Conservation (phyloP, 2,329 filamentous ascomycete genomes). For the Tothia fuscella region DNA sequence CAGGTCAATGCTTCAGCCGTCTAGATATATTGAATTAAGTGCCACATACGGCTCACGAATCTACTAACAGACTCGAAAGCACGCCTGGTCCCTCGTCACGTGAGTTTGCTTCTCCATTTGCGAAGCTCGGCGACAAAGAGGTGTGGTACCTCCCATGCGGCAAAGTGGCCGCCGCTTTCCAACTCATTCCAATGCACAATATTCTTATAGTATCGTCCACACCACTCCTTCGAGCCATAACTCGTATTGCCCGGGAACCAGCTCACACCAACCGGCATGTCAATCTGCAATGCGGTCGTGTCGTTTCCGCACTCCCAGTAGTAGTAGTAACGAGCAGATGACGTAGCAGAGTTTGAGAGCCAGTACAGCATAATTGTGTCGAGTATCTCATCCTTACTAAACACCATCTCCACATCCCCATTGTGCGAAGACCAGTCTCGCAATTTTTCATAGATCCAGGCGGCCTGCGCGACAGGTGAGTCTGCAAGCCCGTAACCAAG, state of each 20-base stretch:
- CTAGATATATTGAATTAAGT: too few relatives aligned
- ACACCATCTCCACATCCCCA: slow-evolving; percentile 16
- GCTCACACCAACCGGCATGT: slow-evolving; percentile 30
- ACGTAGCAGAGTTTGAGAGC: slow-evolving; percentile 18
- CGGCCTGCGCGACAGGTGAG: slow-evolving; percentile 55
- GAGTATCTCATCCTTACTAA: slow-evolving; percentile 19
- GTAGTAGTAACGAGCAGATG: slow-evolving; percentile 16
- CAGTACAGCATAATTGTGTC: slow-evolving; percentile 19
- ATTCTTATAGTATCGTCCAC: slow-evolving; percentile 44
- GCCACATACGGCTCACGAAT: too few relatives aligned
- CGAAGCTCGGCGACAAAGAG: background rate
- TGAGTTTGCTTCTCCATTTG: background rate
- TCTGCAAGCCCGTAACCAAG: slow-evolving; percentile 58
- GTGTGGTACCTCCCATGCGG: slow-evolving; percentile 38
- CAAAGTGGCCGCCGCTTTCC: slow-evolving; percentile 47
- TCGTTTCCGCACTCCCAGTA: slow-evolving; percentile 17
- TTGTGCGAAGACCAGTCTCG: slow-evolving; percentile 65
- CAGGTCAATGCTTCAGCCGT: too few relatives aligned
- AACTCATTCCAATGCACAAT: slow-evolving; percentile 45
- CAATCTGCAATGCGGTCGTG: slow-evolving; percentile 15
- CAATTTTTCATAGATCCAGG: slow-evolving; percentile 75
- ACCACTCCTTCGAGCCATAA: slow-evolving; percentile 39
- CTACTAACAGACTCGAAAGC: too few relatives aligned
- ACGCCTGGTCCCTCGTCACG: too few relatives aligned
- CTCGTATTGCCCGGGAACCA: slow-evolving; percentile 48